phyloP scores from a whole-genome alignment of 139 green algal species.

The Chlamydomonas incerta region DNA sequence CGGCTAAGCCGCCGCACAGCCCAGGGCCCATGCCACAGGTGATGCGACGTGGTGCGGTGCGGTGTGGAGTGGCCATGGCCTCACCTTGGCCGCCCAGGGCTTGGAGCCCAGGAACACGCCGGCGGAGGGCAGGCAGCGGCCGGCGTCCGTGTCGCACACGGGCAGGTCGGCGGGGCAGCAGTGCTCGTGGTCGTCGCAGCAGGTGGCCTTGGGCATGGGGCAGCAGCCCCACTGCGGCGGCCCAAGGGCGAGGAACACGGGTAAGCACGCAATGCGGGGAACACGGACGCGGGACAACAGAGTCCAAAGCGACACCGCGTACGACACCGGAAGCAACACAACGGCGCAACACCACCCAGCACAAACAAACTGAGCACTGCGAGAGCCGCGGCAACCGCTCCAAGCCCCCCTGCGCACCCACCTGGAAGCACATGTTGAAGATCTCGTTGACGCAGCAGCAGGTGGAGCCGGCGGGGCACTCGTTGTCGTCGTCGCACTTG shows the following conservation, averaged over 20 bases:
- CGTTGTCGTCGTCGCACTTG: constrained; percentile 75
- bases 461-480: constrained; percentile 69
- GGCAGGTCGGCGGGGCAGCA: constrained; percentile 93
- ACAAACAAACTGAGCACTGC: no score
- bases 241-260: constrained; percentile 30
- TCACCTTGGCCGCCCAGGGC: constrained; percentile 56
- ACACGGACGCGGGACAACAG: no score
- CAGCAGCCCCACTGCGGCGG: constrained; percentile 89
- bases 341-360: neutral
- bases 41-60: no score
- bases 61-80: no score
- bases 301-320: no score
- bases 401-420: constrained; percentile 76
- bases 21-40: no score
- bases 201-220: constrained; percentile 89
- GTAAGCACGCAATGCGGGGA: no score
- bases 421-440: constrained; percentile 77
- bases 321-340: no score
- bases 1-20: no score
- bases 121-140: constrained; percentile 66
- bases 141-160: constrained; percentile 86
- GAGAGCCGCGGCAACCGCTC: no score
- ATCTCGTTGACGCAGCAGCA: constrained; percentile 91
- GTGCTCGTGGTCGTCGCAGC: constrained; percentile 94
- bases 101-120: constrained; percentile 46